Base-by-base conservation (phyloP, 345 rosid genomes). In the Theobroma cacao region DNA sequence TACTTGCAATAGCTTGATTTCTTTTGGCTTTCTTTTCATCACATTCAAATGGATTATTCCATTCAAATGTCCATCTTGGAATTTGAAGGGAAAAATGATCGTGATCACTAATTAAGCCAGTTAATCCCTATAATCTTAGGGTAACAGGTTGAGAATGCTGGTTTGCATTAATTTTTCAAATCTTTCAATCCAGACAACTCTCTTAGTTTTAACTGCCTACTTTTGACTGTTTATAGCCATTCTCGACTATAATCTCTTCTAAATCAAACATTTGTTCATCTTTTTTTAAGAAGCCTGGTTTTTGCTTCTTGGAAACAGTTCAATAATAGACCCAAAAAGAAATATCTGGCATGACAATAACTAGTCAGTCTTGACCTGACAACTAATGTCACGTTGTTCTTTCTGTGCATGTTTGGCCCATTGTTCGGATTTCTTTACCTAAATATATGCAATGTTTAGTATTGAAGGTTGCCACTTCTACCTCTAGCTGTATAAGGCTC, bases 261-360 rank as follows among this genome's bases (percentile, higher is more conserved):
- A 56, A 58, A 55, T 71, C 34, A 62, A 71, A 60, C 61, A 52
- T 62, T 53, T n/a, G 61, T 75, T 72, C 66, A 47, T 2, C 20
- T 45, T 28, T 68, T n/a, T 41, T 24, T 70, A 0, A 41, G 74
- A 82, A 61, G 40, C 77, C 61, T 48, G 24, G 77, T 30, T 70
- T 78, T 75, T 80, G 60, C 82, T 75, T 82, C 78, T 68, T 75
- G 82, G 78, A 79, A 80, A 72, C 68, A 60, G 82, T 80, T 79
- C 56, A 82, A 78, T 85, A 72, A 85, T 85, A 84, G 92, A 82
- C 72, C 72, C 80, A 52, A 74, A 61, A 75, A 78, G 74, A 80
- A 26, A 72, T 75, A 68, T 77, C 73, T 77, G 81, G 81, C 77
- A 79, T 56, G 78, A 70, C 82, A 84, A 76, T 77, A 72, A 82